These are phyloP conservation scores for Coemansia sp. DNA, from an alignment of 192 early-diverging fungal genomes.

Conservation along the genomic window DNA sequence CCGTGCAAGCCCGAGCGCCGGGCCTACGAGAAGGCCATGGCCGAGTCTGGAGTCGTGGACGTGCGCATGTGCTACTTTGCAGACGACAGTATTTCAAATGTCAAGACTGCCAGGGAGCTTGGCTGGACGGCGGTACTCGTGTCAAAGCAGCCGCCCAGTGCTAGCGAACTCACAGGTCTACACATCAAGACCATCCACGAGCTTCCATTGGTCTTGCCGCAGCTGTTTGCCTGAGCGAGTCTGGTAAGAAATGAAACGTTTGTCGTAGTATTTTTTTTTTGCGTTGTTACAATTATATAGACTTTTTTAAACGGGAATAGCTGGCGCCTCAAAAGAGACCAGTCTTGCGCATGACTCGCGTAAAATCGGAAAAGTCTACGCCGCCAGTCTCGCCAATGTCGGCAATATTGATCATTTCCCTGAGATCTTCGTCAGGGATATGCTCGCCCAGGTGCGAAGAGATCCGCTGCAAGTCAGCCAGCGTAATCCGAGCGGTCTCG, in stretches of 20 bases:
- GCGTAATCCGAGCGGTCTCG: constrained; percentile 62
- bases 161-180: constrained; percentile 39
- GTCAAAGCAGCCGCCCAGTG: constrained; percentile 21
- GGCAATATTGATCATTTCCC: constrained; percentile 70
- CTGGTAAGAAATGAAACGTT: neutral
- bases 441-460: constrained; percentile 66
- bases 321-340: constrained; percentile 53
- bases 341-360: constrained; percentile 62
- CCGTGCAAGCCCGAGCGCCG: constrained; percentile 69
- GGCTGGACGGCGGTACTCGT: constrained; percentile 60
- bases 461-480: constrained; percentile 73
- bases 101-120: constrained; percentile 59
- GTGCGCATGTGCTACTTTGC: constrained; percentile 70
- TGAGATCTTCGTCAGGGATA: constrained; percentile 67
- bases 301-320: neutral
- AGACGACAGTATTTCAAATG: constrained; percentile 72
- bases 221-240: constrained; percentile 44
- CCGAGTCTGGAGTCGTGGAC: constrained; percentile 64
- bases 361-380: constrained; percentile 69
- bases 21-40: constrained; percentile 67
- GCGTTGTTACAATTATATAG: constrained; percentile 8
- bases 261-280: neutral
- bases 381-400: constrained; percentile 66
- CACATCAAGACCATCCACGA: constrained; percentile 67
- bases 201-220: constrained; percentile 63